Base-by-base conservation (phyloP, 2,329 filamentous ascomycete species). In the Rhinocladiella similis region DNA sequence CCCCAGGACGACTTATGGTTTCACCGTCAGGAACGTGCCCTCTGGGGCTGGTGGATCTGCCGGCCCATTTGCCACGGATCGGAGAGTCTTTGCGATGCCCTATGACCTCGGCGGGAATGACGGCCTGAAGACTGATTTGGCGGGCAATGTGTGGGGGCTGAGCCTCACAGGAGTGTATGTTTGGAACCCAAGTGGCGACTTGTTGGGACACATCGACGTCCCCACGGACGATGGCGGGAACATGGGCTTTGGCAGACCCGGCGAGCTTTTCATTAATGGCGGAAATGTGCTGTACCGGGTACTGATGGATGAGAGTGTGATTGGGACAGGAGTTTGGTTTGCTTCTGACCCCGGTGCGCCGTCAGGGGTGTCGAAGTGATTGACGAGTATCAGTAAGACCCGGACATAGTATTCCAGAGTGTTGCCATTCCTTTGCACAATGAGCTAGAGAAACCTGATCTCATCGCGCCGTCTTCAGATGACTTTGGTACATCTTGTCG, bases 161-260 rank as follows among this genome's bases (percentile, higher is more conserved):
- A 81, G 78, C 57, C 78, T 76, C 0, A 80, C 83, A 63, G 80
- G 80, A 0, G 68, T 83, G 16, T 74, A 82, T 59, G 73, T 83
- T 6, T 84, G 80, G 78, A 75, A 72, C 54, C 65, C 73, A 0
- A 73, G 72, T 0, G 81, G 80, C 1, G 72, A 66, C 2, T 63
- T 80, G 13, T 75, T 87, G 62, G 72, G 77, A 2, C 87, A 86
- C 70, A 81, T 87, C 43, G 78, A 78, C 61, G 68, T 82, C 0
- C 20, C 19, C 7, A 77, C 79, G 0, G 72, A 73, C 48, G 72
- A 66, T 2, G 70, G 64, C 1, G 76, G 77, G 10, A 80, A 80
- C 66, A 80, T 80, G 66, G 72, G 76, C 57, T 80, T 80, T 60
- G 76, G 50, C 19, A n/a, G 27, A 42, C 38, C 41, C 13, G 54